Percentiles rank a stretch among this genome's conserved stretches.
These are phyloP conservation scores for Trichoderma koningiopsis DNA, from an alignment of 2,329 filamentous ascomycete species.

Conservation along the genomic window DNA sequence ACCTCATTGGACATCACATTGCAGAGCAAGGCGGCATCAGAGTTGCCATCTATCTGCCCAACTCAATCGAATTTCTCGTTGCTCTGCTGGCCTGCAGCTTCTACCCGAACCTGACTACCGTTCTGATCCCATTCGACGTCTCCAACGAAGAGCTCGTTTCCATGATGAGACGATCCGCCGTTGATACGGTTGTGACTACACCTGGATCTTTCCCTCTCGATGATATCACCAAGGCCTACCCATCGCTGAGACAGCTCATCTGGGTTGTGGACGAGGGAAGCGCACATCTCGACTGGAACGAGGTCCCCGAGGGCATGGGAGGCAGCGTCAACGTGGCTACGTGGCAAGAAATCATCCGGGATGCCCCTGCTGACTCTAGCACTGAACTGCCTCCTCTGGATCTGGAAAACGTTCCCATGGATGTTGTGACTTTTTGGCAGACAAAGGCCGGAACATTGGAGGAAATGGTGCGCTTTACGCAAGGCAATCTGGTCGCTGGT, in stretches of 20 bases:
- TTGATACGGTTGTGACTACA: constrained; percentile 80
- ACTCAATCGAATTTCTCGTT: constrained; percentile 84
- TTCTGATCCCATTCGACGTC: constrained; percentile 82
- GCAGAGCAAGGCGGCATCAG: constrained; percentile 70
- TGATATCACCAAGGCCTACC: constrained; percentile 67
- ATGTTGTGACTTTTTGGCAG: constrained; percentile 70
- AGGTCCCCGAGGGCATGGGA: constrained; percentile 75
- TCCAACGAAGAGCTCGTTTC: constrained; percentile 67
- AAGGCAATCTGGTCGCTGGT: constrained; percentile 83
- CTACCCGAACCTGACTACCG: constrained; percentile 75
- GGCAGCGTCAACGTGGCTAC: constrained; percentile 79
- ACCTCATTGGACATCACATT: constrained; percentile 77
- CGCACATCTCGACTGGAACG: constrained; percentile 93
- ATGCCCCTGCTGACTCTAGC: constrained; percentile 60
- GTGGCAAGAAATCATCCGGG: constrained; percentile 86
- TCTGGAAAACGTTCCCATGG: constrained; percentile 54
- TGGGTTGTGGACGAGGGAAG: constrained; percentile 94
- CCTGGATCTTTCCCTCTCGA: constrained; percentile 87
- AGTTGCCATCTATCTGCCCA: constrained; percentile 88
- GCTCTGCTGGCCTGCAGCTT: constrained; percentile 87
- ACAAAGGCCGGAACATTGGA: constrained; percentile 53
- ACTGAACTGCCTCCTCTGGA: constrained; percentile 66
- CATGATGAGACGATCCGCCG: constrained; percentile 71
- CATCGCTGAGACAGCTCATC: constrained; percentile 73
- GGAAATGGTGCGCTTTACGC: constrained; percentile 80